Base-by-base conservation (phyloP, 2,329 filamentous ascomycete genomes). In the Clarireedia sp. region DNA sequence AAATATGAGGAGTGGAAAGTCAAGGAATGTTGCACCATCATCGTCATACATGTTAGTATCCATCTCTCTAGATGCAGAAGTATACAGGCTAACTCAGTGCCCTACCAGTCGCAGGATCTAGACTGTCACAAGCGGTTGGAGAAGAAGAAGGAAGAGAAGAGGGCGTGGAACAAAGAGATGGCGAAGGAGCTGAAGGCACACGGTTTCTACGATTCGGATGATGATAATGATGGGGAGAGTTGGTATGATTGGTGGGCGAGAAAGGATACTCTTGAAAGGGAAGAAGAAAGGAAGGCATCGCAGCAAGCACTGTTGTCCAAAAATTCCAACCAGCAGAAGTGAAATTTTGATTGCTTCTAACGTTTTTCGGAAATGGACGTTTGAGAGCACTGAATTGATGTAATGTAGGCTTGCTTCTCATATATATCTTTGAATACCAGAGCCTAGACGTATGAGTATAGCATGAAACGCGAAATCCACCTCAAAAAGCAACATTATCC, bases 1-100 rank as follows among this genome's bases (percentile, higher is more conserved):
- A 43, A 47, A 16, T 50, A 40, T n/a, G 17, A n/a, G 24, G 36
- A 43, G 19, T 43, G 46, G 52, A n/a, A n/a, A 17, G 14, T 33
- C 8, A 12, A 33, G n/a, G 17, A 19, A 2, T 40, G 37, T 33
- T 57, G 52, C 9, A 29, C 17, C 10, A 17, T 57, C n/a, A 5
- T 17, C 3, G 33, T 57, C 12, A 44, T 54, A 23, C 56, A 57
- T 44, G 56, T 55, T 21, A 40, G 52, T 44, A 38, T 17, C 6
- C 33, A 21, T 43, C 9, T 24, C 4, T 3, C 4, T 1, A 14
- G 10, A 12, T 10, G 10, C 1, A 1, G 4, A 16, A 9, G 10
- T 4, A 10, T 23, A 2, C n/a, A 9, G 24, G 36, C 52, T 51
- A 38, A 55, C 2, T 21, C 12, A 2, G 1, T 10, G 14, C 10